Evolutionary conservation across 73 alveolate species (phyloP), one percentile per base, ranked within the genome.

Genomic region (Tetrahymena elliotti): DNA sequence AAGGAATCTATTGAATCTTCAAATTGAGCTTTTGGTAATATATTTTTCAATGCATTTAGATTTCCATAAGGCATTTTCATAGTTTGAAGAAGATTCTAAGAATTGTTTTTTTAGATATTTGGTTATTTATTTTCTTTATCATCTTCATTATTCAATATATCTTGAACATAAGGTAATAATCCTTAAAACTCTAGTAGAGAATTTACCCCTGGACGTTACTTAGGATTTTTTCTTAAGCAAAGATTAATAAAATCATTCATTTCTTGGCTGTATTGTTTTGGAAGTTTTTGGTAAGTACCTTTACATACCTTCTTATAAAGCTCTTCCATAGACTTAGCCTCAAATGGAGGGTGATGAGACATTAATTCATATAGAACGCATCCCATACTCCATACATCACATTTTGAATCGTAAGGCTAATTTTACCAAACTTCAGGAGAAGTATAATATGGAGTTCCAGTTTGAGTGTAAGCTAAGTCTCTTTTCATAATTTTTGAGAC

Each of bases 301-400:
- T 68, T 68, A 24, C 88, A 68, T 27, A 68, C 88, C 20, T 68
- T 68, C 36, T 68, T 68, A 24, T 68, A 68, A 36, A 68, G 88
- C n/a, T 68, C 88, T n/a, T 68, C 88, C 88, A 68, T 68, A 31
- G 88, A 68, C n/a, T 68, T 68, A 68, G 88, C 88, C n/a, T 68
- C 88, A 31, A 68, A 68, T 27, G 88, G 88, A 68, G 88, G 88
- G n/a, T 68, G 88, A 10, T 68, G 88, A 31, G 88, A 22, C 88
- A 68, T 27, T 5, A 68, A 31, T 38, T 96, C 99, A 97, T 97
- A 97, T 13, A 97, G 93, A 38, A 97, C 99, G 94, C 99, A 98
- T 6, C 99, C 99, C 38, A 98, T 97, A 13, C 98, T 95, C 99
- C 99, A 98, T 6, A 98, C 95, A 93, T 98, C 99, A 95, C 98